Conservation (phyloP, 1,139 yeast species). For the Yamadazyma conglobata region DNA sequence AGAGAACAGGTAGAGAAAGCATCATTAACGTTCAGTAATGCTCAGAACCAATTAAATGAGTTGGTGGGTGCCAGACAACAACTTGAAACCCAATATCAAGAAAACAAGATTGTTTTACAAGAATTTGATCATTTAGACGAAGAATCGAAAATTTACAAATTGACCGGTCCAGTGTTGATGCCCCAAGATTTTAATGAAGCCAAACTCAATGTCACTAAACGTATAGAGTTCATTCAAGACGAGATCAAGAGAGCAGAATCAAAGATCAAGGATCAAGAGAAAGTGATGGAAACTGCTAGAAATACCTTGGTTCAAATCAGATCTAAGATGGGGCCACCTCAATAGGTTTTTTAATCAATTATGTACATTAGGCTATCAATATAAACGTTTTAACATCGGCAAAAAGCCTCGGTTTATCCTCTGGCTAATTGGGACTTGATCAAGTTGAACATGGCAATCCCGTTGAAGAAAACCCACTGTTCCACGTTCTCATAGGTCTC, state of each 20-base stretch:
- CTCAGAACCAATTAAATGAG: slow-evolving; percentile 39
- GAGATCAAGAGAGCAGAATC: slow-evolving; percentile 73
- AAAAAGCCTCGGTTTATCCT: no score
- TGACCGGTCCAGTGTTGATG: slow-evolving; percentile 86
- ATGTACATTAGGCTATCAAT: no score
- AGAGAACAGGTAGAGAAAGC: slow-evolving; percentile 37
- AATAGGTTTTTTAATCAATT: no score
- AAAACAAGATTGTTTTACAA: slow-evolving; percentile 83
- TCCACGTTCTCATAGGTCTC: slow-evolving; percentile 58
- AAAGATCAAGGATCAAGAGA: slow-evolving; percentile 52
- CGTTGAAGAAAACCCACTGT: slow-evolving; percentile 75
- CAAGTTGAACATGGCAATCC: slow-evolving; percentile 63
- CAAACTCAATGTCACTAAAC: slow-evolving; percentile 72
- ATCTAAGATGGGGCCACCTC: slow-evolving; percentile 16
- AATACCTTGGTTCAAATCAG: slow-evolving; percentile 45
- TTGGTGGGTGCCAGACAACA: slow-evolving; percentile 61
- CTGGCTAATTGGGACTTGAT: slow-evolving; percentile 66
- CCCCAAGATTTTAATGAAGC: slow-evolving; percentile 89
- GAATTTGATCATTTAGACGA: slow-evolving; percentile 66
- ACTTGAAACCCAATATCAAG: slow-evolving; percentile 80
- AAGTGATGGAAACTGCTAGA: slow-evolving; percentile 47
- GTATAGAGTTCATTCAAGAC: slow-evolving; percentile 77
- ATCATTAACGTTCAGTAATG: slow-evolving; percentile 36
- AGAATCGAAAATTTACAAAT: slow-evolving; percentile 71
- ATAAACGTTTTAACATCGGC: no score